Conservation (phyloP, 2,329 filamentous ascomycete genomes). For the Penicillium hesseltinei region DNA sequence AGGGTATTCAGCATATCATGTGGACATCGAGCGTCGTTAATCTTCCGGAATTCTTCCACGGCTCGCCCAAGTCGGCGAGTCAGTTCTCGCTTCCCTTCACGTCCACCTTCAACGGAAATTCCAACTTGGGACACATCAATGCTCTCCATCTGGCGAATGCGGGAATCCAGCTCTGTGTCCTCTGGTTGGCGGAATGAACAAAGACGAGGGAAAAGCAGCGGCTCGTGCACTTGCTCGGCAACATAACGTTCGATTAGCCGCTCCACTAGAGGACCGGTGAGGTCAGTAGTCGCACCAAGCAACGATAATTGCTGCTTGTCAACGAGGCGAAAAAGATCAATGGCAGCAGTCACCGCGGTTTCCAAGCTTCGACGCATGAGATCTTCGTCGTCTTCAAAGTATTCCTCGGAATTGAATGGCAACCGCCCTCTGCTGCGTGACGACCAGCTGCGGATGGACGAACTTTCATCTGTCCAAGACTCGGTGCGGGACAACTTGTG, state of each 20-base stretch:
- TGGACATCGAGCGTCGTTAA: constrained; percentile 72
- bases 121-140: constrained; percentile 95
- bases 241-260: constrained; percentile 93
- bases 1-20: constrained; percentile 86
- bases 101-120: constrained; percentile 76
- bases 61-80: constrained; percentile 72
- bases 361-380: constrained; percentile 85
- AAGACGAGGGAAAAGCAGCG: constrained; percentile 77
- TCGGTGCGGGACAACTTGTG: constrained; percentile 25
- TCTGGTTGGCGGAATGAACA: constrained; percentile 75
- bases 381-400: constrained; percentile 86
- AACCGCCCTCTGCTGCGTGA: constrained; percentile 38
- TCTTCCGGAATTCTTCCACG: constrained; percentile 85
- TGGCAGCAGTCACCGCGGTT: constrained; percentile 86
- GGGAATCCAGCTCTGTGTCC: constrained; percentile 82
- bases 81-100: constrained; percentile 75
- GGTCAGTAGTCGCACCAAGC: constrained; percentile 85
- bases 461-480: constrained; percentile 40
- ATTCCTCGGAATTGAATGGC: constrained; percentile 63
- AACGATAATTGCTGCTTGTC: constrained; percentile 94
- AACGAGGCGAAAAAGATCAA: constrained; percentile 92
- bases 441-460: constrained; percentile 36
- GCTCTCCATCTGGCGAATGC: constrained; percentile 88
- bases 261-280: constrained; percentile 90
- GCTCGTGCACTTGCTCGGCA: constrained; percentile 84